Evolutionary conservation across 345 rosid species (phyloP), one percentile per base, ranked within the genome.

Genomic region (Hypericum perforatum): DNA sequence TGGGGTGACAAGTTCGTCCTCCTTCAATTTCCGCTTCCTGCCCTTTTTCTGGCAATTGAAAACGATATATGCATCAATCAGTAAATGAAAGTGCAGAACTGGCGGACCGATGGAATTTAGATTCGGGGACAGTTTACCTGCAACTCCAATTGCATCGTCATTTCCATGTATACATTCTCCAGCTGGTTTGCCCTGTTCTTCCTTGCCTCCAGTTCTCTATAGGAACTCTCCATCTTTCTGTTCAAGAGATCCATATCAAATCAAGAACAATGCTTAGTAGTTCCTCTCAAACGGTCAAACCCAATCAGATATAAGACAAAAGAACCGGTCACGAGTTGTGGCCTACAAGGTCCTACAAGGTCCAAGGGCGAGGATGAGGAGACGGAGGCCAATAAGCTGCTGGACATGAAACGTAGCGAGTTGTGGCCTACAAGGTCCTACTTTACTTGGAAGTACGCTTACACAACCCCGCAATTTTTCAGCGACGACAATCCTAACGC

Each of bases 141-240:
- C 39, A 87, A 64, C 70, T 87, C 98, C 70, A 79, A 82, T 60
- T 87, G 76, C 80, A 85, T 42, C 37, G 81, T 51, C 98, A 87
- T 85, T 8, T 82, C 88, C 76, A 57, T 65, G 54, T 86, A 79
- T 45, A 84, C n/a, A 54, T 81, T 87, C 66, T 81, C 87, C 73
- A 87, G 62, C 41, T 81, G 78, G 10, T 73, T 68, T 7, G 70
- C 85, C 67, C 96, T 77, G 58, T 63, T 79, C 61, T 68, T 77
- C 53, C 96, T 74, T 37, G 76, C 87, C 68, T 84, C 89, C 12
- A 90, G 80, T 61, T 79, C 95, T 71, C 82, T 76, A 63, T 87
- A 87, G 1, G 95, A 79, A 56, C 69, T 47, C 37, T 79, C 73
- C 54, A 71, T 69, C 63, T 78, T 82, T 75, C 96, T 84, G 79